Conservation (phyloP, 106 monocot genomes). For the Xerophyta viscosa region DNA sequence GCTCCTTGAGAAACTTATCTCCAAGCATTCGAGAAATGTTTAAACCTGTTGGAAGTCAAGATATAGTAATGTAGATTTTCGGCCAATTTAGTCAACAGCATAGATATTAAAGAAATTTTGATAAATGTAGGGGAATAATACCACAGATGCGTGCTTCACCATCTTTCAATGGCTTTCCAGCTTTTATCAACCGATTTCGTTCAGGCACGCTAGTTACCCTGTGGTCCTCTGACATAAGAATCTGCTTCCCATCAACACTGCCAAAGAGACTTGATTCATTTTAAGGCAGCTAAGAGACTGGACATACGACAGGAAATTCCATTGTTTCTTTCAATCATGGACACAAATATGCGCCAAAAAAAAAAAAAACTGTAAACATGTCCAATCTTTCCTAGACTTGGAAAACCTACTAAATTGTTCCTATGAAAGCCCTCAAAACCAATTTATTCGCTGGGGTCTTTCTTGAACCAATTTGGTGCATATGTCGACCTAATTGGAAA, state of each 20-base stretch:
- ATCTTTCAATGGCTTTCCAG: conserved; percentile 65
- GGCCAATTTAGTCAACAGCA: not conserved
- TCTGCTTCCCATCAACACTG: conserved; percentile 52
- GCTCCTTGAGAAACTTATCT: conserved; percentile 93
- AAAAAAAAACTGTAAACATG: too few relatives aligned
- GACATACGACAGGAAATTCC: too few relatives aligned
- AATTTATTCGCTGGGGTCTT: too few relatives aligned
- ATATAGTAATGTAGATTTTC: too few relatives aligned
- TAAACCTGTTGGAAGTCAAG: conserved; percentile 36
- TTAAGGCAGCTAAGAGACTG: not conserved
- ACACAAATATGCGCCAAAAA: too few relatives aligned
- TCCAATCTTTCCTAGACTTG: too few relatives aligned
- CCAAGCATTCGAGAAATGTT: conserved; percentile 88
- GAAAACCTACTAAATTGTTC: too few relatives aligned
- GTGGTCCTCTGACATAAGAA: conserved; percentile 86
- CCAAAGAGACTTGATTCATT: conserved; percentile 1
- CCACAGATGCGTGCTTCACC: conserved; percentile 82
- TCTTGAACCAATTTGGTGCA: too few relatives aligned
- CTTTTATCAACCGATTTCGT: conserved; percentile 47
- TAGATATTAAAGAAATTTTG: not conserved
- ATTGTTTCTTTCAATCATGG: too few relatives aligned
- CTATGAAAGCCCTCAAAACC: too few relatives aligned
- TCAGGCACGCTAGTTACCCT: conserved; percentile 55
- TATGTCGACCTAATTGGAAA: too few relatives aligned
- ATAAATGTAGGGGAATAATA: conserved; percentile 10